Evolutionary conservation across 106 monocot genomes (phyloP).

Genomic region (Xerophyta viscosa): DNA sequence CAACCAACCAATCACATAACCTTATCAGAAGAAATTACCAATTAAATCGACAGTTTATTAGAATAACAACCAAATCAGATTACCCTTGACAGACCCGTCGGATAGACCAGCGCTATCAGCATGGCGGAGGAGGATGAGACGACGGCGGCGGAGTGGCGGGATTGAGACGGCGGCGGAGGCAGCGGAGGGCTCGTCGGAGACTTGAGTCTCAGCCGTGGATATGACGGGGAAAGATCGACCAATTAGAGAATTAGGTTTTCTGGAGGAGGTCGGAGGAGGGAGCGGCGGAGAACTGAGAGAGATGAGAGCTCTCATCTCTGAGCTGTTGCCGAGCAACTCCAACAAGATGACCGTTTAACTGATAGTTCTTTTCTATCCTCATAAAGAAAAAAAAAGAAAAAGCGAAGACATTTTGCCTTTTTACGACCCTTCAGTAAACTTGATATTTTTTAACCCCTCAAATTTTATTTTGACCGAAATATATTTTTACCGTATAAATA

Average conservation of each 20-base stretch:
- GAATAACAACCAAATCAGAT: neutral
- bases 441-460: too few relatives aligned
- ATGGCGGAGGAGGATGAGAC: slow-evolving; percentile 88
- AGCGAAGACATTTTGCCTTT: too few relatives aligned
- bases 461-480: too few relatives aligned
- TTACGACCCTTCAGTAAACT: too few relatives aligned
- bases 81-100: slow-evolving; percentile 57
- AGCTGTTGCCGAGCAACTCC: too few relatives aligned
- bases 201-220: slow-evolving; percentile 15
- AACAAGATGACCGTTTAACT: too few relatives aligned
- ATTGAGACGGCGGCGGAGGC: neutral
- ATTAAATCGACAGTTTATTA: neutral
- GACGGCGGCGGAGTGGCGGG: slow-evolving; percentile 51
- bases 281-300: neutral
- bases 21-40: neutral
- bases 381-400: too few relatives aligned
- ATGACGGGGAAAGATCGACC: slow-evolving; percentile 20
- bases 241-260: slow-evolving; percentile 6
- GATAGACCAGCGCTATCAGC: slow-evolving; percentile 54
- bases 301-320: slow-evolving; percentile 8
- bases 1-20: neutral
- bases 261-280: slow-evolving; percentile 3
- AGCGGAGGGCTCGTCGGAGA: slow-evolving; percentile 7
- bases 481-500: too few relatives aligned
- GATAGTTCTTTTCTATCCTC: too few relatives aligned